These are phyloP conservation scores for Pseudonitzschia multistriata DNA, from an alignment of 108 stramenopile species.

Conservation along the genomic window DNA sequence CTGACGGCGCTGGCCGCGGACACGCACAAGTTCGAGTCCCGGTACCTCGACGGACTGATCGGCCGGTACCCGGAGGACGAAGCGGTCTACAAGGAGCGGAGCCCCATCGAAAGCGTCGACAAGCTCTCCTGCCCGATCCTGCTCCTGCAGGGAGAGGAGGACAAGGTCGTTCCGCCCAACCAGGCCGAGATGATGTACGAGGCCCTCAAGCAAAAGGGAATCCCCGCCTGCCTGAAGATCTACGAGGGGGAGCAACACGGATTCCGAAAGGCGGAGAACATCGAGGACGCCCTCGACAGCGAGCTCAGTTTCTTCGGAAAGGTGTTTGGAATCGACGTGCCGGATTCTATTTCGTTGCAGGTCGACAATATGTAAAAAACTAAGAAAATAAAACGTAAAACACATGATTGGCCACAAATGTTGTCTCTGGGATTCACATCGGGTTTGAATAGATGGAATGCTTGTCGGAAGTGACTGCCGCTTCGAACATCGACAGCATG, in stretches of 20 bases:
- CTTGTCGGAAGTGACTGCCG: too few relatives aligned
- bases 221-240: conserved; percentile 65
- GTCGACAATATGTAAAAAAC: conserved; percentile 52
- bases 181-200: conserved; percentile 81
- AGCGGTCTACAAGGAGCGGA: conserved; percentile 60
- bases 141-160: conserved; percentile 77
- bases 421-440: too few relatives aligned
- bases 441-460: too few relatives aligned
- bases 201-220: conserved; percentile 58
- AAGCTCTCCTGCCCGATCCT: conserved; percentile 72
- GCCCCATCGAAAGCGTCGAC: conserved; percentile 68
- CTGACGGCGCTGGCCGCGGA: conserved; percentile 69
- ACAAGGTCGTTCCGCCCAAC: conserved; percentile 85
- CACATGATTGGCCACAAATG: not conserved
- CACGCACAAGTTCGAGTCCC: conserved; percentile 84
- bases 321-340: conserved; percentile 65
- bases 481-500: too few relatives aligned
- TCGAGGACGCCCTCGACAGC: conserved; percentile 65
- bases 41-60: conserved; percentile 78
- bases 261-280: conserved; percentile 84
- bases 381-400: not conserved
- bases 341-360: conserved; percentile 50
- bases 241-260: conserved; percentile 88
- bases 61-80: conserved; percentile 61
- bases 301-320: conserved; percentile 72